These are phyloP conservation scores for Cenchrus americanus DNA, from an alignment of 176 grass and related monocot species.

Conservation along the genomic window DNA sequence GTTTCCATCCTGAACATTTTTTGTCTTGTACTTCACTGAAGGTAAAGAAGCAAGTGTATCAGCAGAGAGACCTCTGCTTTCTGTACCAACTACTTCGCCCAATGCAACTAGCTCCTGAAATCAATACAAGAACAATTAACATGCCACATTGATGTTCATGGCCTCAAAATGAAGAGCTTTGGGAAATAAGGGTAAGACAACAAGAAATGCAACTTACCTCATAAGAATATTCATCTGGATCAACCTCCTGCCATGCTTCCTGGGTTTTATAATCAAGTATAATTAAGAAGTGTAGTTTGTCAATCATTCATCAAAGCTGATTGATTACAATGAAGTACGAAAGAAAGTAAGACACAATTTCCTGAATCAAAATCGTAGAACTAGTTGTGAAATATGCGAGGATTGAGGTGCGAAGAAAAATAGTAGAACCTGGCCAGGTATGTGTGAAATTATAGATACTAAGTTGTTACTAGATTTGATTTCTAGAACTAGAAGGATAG, in stretches of 20 bases:
- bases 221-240: slow-evolving; percentile 94
- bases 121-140: slow-evolving; percentile 30
- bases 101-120: slow-evolving; percentile 92
- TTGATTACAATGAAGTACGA: slow-evolving; percentile 5
- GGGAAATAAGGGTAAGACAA: slow-evolving; percentile 6
- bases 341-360: slow-evolving; percentile 4
- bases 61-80: slow-evolving; percentile 88
- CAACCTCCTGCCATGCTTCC: slow-evolving; percentile 98
- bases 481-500: not conserved
- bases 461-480: slow-evolving; percentile 3
- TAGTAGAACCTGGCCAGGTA: not conserved
- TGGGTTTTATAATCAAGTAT: slow-evolving; percentile 37
- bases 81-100: slow-evolving; percentile 92
- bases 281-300: slow-evolving; percentile 23
- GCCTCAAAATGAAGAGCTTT: slow-evolving; percentile 15
- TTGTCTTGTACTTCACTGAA: slow-evolving; percentile 82
- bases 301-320: slow-evolving; percentile 2
- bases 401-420: slow-evolving; percentile 8
- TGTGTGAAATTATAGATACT: not conserved
- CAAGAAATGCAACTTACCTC: slow-evolving; percentile 60
- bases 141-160: slow-evolving; percentile 15
- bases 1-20: slow-evolving; percentile 80
- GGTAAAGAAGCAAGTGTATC: slow-evolving; percentile 89
- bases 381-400: slow-evolving; percentile 16
- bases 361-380: not conserved